Evolutionary conservation across 106 monocot genomes (phyloP), one percentile per base, ranked within the genome.

Genomic region (Platanthera guangdongensis): DNA sequence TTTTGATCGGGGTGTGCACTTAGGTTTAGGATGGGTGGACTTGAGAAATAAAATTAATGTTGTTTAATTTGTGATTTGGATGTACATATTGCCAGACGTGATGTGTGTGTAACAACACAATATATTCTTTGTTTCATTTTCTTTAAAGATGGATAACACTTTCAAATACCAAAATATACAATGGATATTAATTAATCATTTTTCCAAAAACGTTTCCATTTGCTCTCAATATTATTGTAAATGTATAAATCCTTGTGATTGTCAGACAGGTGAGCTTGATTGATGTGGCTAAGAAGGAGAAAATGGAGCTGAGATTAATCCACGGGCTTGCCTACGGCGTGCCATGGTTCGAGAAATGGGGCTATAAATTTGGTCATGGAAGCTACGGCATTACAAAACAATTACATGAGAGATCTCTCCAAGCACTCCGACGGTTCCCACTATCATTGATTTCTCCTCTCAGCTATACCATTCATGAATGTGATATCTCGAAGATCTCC

Each of bases 271-370:
- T 89, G 45, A 97, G 94, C 80, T 76, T 97, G 51, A 80, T 78
- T 4, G 97, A 97, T 71, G 82, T 52, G 3, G 89, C 97, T 47
- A 89, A 65, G 74, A 97, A 91, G 65, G 84, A 79, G 5, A 52
- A 72, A 53, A 94, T 94, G 97, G 89, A 91, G 54, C 80, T 94
- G 30, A 81, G 97, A n/a, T 69, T 94, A 49, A 76, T 97, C 49
- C 80, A 94, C 30, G 93, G 86, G 28, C 55, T 97, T 0, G 91
- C 85, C 51, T 97, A 91, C 47, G 94, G 91, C 8, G 80, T 85
- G 65, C 77, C 97, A 5, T 97, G 97, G 97, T 97, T 97, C 73
- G 78, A 76, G 6, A 86, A 68, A 10, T 90, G 93, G 93, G 93
- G 91, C 28, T 97, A 97, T 79, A 80, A 75, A 49, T 85, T 91